Conservation (phyloP, 2,329 filamentous ascomycete species). For the Macrophomina pseudophaseolina region DNA sequence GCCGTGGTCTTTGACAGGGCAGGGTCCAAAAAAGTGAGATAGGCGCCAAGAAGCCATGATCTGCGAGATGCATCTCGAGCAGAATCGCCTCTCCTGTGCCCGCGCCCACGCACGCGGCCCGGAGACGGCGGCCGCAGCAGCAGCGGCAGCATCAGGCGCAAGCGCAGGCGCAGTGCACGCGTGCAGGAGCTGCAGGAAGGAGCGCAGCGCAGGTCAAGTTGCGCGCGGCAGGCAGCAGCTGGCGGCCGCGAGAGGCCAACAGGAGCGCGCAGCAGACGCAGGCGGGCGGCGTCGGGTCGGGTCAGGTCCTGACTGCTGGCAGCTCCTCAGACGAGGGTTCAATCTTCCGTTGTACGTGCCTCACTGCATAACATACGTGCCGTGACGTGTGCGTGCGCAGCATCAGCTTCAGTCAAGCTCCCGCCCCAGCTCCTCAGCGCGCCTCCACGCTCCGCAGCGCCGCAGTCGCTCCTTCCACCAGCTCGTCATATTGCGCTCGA, state of each 20-base stretch:
- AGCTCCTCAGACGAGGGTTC: neutral
- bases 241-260: neutral
- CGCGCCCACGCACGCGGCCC: neutral
- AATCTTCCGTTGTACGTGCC: conserved; percentile 6
- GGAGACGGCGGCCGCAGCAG: neutral
- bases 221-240: neutral
- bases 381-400: conserved; percentile 19
- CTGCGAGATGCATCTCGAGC: conserved; percentile 26
- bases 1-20: conserved; percentile 27
- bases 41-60: conserved; percentile 27
- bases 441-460: conserved; percentile 7
- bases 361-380: conserved; percentile 19
- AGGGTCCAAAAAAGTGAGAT: conserved; percentile 27
- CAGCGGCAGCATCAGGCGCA: neutral
- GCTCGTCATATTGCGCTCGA: conserved; percentile 10
- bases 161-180: neutral
- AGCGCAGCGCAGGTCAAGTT: neutral
- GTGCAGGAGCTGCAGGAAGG: neutral
- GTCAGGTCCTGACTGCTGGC: neutral
- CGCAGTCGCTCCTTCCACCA: neutral
- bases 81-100: conserved; percentile 24
- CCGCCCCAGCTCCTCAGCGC: neutral
- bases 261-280: neutral
- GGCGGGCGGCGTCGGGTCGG: neutral
- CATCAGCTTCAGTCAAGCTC: neutral